Percentiles rank a stretch among this genome's conserved stretches.
Evolutionary conservation across 169 alveolate species (phyloP).

Genomic region (Plasmodium gaboni): DNA sequence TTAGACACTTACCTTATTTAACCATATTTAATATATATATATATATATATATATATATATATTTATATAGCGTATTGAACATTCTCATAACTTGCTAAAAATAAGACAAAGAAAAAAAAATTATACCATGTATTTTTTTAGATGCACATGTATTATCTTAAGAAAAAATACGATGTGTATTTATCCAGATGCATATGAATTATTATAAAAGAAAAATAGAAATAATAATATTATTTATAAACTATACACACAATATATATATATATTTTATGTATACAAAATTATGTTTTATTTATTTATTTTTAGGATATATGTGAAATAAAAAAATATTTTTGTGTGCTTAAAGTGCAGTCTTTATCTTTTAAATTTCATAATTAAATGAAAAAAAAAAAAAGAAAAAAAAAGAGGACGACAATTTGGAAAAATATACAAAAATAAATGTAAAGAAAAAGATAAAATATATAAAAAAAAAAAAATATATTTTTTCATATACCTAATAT

Average conservation of each 20-base stretch:
- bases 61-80: background rate
- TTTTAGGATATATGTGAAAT: background rate
- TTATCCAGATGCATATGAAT: slow-evolving; percentile 37
- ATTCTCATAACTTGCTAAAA: too few species aligned
- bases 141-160: background rate
- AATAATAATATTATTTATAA: slow-evolving; percentile 31
- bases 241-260: too few species aligned
- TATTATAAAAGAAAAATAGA: slow-evolving; percentile 21
- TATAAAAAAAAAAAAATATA: background rate
- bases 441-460: background rate
- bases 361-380: slow-evolving; percentile 19
- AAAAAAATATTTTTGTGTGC: slow-evolving; percentile 31
- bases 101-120: too few species aligned
- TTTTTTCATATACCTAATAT: too few species aligned
- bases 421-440: background rate
- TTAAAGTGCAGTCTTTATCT: slow-evolving; percentile 57
- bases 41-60: background rate
- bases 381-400: slow-evolving; percentile 5
- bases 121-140: too few species aligned
- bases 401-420: background rate
- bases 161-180: slow-evolving; percentile 9
- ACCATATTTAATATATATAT: too few species aligned
- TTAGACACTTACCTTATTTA: too few species aligned
- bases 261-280: slow-evolving; percentile 36
- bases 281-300: background rate